Conservation (phyloP, 2,329 filamentous ascomycete species). For the Apiospora koreana region DNA sequence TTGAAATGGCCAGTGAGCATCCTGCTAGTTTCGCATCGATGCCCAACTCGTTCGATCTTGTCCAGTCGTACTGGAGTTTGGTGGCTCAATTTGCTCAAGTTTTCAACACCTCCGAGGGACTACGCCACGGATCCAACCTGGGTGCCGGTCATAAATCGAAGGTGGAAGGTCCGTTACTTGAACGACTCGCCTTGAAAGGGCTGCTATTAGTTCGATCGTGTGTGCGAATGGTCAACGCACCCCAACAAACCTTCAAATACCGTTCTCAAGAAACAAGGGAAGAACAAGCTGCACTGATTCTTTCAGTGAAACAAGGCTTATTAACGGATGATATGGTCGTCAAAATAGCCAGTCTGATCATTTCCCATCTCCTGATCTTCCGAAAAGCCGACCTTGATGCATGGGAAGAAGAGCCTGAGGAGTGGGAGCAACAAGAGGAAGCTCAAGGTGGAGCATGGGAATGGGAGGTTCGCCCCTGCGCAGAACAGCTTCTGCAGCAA, state of each 20-base stretch:
- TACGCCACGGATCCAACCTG: conserved; percentile 42
- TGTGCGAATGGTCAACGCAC: conserved; percentile 81
- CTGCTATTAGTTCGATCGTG: conserved; percentile 81
- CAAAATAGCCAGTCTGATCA: conserved; percentile 80
- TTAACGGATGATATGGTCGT: conserved; percentile 76
- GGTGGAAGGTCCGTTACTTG: conserved; percentile 64
- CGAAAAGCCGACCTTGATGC: conserved; percentile 80
- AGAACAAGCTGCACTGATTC: conserved; percentile 71
- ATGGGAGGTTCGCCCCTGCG: conserved; percentile 87
- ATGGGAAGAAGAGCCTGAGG: conserved; percentile 93
- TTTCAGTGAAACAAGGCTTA: conserved; percentile 70
- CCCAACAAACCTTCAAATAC: conserved; percentile 81
- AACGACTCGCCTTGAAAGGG: conserved; percentile 81
- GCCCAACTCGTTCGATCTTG: conserved; percentile 75
- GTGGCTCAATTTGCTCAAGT: conserved; percentile 75
- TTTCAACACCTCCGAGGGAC: conserved; percentile 64
- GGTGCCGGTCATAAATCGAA: conserved; percentile 46
- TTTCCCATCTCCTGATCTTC: conserved; percentile 88
- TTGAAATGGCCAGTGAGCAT: conserved; percentile 79
- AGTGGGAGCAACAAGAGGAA: conserved; percentile 92
- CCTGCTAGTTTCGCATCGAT: conserved; percentile 81
- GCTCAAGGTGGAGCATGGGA: conserved; percentile 84
- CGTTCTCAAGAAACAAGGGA: conserved; percentile 72
- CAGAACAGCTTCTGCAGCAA: conserved; percentile 92
- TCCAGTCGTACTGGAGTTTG: conserved; percentile 83